Base-by-base conservation (phyloP, 345 rosid genomes). In the Odontarrhena argentea region DNA sequence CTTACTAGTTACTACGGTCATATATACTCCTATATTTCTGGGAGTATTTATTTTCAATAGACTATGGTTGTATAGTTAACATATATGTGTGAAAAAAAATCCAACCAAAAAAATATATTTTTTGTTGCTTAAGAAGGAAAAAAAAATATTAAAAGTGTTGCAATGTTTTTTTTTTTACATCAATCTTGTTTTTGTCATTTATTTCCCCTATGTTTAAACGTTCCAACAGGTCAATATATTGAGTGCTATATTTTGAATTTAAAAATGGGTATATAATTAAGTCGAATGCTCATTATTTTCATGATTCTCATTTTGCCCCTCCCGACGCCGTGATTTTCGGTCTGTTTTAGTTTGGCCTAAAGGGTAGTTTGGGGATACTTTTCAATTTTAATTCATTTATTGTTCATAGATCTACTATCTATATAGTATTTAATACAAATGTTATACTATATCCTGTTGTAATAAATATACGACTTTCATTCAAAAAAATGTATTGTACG, bases 301-400 rank as follows among this genome's bases (percentile, higher is more conserved):
- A 44, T 59, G 72, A 53, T 54, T 53, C 68, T 60, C 10, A 67
- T 12, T 53, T 73, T 67, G 51, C 14, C 63, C 57, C 38, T 73
- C 10, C 44, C 38, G 68, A 32, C 52, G 77, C 68, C 73, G 32
- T 53, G 46, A 60, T 46, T 45, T 28, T 15, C 24, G 68, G 63
- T 60, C 18, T n/a, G 45, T 66, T 66, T 49, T 34, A 35, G 53
- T 65, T 65, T 28, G 26, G 66, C 11, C 1, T 1, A 42, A 6
- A 59, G 51, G 56, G 63, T 36, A 43, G 14, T 14, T 44, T 59
- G 45, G n/a, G 63, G 35, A 18, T 61, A 35, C 54, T 10, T 50
- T n/a, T 0, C 6, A 36, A 36, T 14, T 35, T 67, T 18, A 46
- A 10, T 28, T 44, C 25, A 45, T 69, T 41, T 8, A 52, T 9